Evolutionary conservation across 2,329 filamentous ascomycete species (phyloP).

Genomic region (Orbilia brochopaga): DNA sequence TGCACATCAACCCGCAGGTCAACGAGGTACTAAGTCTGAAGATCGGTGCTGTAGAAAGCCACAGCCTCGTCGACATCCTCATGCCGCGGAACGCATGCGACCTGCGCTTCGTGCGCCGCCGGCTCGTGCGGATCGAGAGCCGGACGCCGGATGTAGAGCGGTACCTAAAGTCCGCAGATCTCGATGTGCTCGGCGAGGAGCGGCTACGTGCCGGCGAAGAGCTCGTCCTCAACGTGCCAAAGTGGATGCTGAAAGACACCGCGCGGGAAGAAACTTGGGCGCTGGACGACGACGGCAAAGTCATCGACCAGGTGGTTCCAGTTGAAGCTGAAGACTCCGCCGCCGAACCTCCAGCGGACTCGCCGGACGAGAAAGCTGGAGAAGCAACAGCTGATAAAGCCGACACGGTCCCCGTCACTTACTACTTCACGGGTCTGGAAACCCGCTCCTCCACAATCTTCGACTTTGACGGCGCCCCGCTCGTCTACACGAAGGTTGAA

Average conservation of each 20-base stretch:
- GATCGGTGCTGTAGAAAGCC: slow-evolving; percentile 51
- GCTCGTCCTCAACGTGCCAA: slow-evolving; percentile 21
- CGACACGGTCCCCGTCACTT: slow-evolving; percentile 20
- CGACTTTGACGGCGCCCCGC: slow-evolving; percentile 40
- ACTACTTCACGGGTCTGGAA: slow-evolving; percentile 41
- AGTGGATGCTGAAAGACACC: slow-evolving; percentile 31
- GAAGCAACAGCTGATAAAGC: not conserved
- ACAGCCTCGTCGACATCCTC: slow-evolving; percentile 52
- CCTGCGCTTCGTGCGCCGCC: slow-evolving; percentile 48
- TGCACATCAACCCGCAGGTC: slow-evolving; percentile 49
- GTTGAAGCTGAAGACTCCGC: not conserved
- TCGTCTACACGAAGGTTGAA: slow-evolving; percentile 45
- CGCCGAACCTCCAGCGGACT: not conserved
- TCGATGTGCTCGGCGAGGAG: slow-evolving; percentile 41
- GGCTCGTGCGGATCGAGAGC: slow-evolving; percentile 19
- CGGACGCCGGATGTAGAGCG: slow-evolving; percentile 21
- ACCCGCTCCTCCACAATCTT: slow-evolving; percentile 41
- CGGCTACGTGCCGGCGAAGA: slow-evolving; percentile 27
- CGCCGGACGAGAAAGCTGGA: not conserved
- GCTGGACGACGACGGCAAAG: slow-evolving; percentile 3
- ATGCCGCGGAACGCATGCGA: slow-evolving; percentile 53
- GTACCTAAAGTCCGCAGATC: slow-evolving; percentile 20
- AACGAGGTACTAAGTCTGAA: slow-evolving; percentile 47
- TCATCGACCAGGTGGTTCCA: not conserved
- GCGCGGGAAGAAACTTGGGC: slow-evolving; percentile 16